Evolutionary conservation across 805 yeast species (phyloP), one percentile per base, ranked within the genome.

Genomic region (Metschnikowia cerradonensis): DNA sequence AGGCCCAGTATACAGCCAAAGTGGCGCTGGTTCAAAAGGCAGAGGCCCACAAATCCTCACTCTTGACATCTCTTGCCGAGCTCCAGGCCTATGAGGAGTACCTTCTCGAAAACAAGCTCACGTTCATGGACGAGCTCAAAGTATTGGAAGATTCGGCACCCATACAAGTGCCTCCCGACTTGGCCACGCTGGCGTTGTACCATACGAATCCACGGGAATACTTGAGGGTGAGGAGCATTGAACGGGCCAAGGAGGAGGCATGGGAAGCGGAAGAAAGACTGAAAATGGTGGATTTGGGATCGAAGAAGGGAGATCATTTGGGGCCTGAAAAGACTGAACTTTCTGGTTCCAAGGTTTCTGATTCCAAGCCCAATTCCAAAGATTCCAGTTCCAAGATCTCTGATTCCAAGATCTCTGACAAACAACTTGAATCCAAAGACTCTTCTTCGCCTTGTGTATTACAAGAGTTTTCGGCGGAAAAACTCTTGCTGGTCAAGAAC

Each of bases 151-250:
- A 69, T n/a, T 14, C 13, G 57, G 2, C 42, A 49, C 1, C 38
- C 13, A 35, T 14, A 14, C 44, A 40, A 22, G 42, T 19, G 10
- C 48, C 41, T 30, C 32, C 41, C 14, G 35, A 33, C 8, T 35
- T 48, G 15, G 11, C 56, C 11, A 47, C 39, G 7, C 42, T 50
- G 45, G 43, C 58, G 57, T 30, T 70, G 52, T 78, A 78, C 53
- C 72, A 69, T 53, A 60, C 63, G 2, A 72, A 77, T 50, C 79
- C 76, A 51, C 60, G 73, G 20, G 75, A 72, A 47, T 81, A 79
- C 53, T 51, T 75, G 17, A 71, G 72, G 13, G 55, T 60, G 38
- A 63, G 85, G 53, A 62, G 64, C 17, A 61, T 63, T 10, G 68
- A 61, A 41, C 65, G 71, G 49, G 34, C 57, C 3, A 61, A 65